Conservation (phyloP, 768 basidiomycete genomes). For the Inosperma sp. region DNA sequence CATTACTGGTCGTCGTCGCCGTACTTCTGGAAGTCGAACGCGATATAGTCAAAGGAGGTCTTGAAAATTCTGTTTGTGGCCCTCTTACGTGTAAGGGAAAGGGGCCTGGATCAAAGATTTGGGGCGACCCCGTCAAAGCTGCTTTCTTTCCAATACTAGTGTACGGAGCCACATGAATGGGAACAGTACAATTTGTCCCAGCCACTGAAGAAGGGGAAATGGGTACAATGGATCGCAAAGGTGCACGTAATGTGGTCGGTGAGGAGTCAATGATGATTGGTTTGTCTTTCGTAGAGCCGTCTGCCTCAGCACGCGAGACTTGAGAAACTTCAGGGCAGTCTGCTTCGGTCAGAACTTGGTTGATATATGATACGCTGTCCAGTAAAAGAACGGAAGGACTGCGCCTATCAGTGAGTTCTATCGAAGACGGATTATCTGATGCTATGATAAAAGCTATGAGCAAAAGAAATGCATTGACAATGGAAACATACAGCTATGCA, state of each 20-base stretch:
- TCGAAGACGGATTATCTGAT: neutral
- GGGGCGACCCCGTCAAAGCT: neutral
- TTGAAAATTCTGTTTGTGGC: constrained; percentile 35
- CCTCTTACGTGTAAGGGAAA: constrained; percentile 61
- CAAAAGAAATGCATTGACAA: no score
- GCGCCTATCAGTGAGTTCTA: constrained; percentile 1
- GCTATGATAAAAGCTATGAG: no score
- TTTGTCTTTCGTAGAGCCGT: constrained; percentile 32
- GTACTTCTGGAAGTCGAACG: no score
- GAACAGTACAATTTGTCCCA: neutral
- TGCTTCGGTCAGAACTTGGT: neutral
- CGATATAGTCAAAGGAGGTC: no score
- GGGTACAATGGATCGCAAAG: constrained; percentile 35
- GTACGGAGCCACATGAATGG: neutral
- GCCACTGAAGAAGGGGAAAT: constrained; percentile 40
- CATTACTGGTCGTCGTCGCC: no score
- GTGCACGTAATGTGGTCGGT: constrained; percentile 27
- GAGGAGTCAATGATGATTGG: constrained; percentile 45
- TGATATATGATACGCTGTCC: constrained; percentile 3
- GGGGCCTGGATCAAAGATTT: constrained; percentile 44
- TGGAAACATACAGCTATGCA: no score
- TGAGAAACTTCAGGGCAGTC: neutral
- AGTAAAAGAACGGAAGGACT: constrained; percentile 24
- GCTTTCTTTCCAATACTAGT: neutral
- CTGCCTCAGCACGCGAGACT: constrained; percentile 9